These are phyloP conservation scores for Boletus vermiculosoides DNA, from an alignment of 768 basidiomycete genomes.

Conservation along the genomic window DNA sequence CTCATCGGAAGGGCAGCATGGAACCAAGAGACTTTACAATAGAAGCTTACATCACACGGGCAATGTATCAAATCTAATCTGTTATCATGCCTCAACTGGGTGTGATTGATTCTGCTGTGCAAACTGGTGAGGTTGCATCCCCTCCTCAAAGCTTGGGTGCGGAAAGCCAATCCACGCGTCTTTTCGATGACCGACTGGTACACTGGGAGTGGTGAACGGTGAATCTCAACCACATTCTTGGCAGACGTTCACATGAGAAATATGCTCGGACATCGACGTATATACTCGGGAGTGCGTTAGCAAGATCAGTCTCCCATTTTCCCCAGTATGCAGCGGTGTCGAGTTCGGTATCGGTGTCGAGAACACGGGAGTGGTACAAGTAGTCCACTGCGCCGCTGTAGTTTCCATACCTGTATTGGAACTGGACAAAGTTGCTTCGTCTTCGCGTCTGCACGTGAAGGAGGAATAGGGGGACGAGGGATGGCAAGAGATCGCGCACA, in stretches of 20 bases:
- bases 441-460: no score
- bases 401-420: slow-evolving; percentile 98
- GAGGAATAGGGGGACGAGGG: no score
- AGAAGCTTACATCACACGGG: slow-evolving; percentile 5
- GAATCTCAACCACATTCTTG: slow-evolving; percentile 95
- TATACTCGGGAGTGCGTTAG: no score
- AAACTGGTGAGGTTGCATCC: slow-evolving; percentile 43
- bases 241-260: slow-evolving; percentile 11
- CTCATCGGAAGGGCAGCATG: not conserved
- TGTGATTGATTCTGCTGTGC: slow-evolving; percentile 32
- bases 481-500: no score
- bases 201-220: slow-evolving; percentile 85
- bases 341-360: slow-evolving; percentile 89
- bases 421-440: slow-evolving; percentile 83
- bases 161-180: slow-evolving; percentile 86
- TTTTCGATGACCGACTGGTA: slow-evolving; percentile 93
- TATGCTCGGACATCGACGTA: not conserved
- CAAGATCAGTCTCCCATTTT: no score
- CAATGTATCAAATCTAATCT: not conserved
- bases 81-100: slow-evolving; percentile 29
- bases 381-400: slow-evolving; percentile 97
- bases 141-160: slow-evolving; percentile 86
- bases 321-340: no score
- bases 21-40: slow-evolving; percentile 3
- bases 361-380: slow-evolving; percentile 96